Evolutionary conservation across 169 alveolate species (phyloP), one percentile per base, ranked within the genome.

Genomic region (Eimeria brunetti): DNA sequence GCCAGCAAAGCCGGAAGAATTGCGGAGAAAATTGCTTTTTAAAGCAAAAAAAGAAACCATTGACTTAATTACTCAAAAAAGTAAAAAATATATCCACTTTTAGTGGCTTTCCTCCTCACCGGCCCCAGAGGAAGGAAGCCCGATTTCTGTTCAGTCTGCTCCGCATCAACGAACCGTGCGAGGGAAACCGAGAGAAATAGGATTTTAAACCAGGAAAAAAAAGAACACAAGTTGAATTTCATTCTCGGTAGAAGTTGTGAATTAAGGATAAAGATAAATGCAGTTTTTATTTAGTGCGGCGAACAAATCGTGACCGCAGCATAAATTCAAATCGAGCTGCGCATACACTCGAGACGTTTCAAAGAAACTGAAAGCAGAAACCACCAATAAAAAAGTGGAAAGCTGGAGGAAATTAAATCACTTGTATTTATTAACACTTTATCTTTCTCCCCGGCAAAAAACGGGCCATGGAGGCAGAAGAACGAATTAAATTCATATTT

Each of bases 121-220:
- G 92, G 92, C 41, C 92, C 92, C 53, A 85, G 33, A 1, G 92
- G 92, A 36, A 62, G 71, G 7, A 51, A 60, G 7, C 73, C 20
- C 51, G 73, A 51, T 12, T 53, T 36, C 49, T 84, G 73, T 58
- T 36, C 56, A 49, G 91, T 36, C 27, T 30, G n/a, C 41, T 64
- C 76, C n/a, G 76, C 76, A 11, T 4, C 76, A 22, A 30, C 76
- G 5, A 64, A 64, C n/a, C 41, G 36, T 6, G 76, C 76, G 76
- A 27, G 76, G 36, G 36, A 22, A 64, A 64, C 36, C 11, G 36
- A 30, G n/a, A 64, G 11, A 22, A 64, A 30, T 22, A n/a, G 46
- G 46, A 33, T 14, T 71, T 33, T 18, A 44, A 71, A 5, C 11
- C 73, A 16, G 64, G 18, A 56, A 6, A 62, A 22, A 16, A 16